These are phyloP conservation scores for Smittium culicis DNA, from an alignment of 371 early-diverging fungal species.

Conservation along the genomic window DNA sequence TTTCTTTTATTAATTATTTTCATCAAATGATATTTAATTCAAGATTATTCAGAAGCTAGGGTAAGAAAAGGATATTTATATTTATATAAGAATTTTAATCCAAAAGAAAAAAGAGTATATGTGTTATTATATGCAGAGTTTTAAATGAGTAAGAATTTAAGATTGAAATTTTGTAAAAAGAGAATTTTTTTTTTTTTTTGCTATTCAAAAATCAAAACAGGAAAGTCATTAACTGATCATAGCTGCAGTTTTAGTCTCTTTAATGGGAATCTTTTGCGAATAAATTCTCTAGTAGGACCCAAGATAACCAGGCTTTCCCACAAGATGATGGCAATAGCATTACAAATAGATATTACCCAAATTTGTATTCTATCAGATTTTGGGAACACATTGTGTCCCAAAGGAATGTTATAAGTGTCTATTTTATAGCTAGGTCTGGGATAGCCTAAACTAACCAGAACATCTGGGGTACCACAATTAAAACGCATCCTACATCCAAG, in stretches of 20 bases:
- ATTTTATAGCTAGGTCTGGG: conserved; percentile 31
- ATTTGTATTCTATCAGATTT: conserved; percentile 39
- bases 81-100: too few species aligned
- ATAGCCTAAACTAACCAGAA: conserved; percentile 34
- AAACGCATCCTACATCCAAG: conserved; percentile 51
- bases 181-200: too few species aligned
- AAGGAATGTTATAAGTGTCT: conserved; percentile 37
- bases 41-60: too few species aligned
- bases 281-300: conserved; percentile 17
- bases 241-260: conserved; percentile 22
- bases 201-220: not conserved
- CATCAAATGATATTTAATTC: too few species aligned
- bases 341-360: conserved; percentile 31
- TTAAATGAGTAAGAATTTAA: too few species aligned
- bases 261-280: conserved; percentile 18
- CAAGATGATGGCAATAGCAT: conserved; percentile 16
- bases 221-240: conserved; percentile 4
- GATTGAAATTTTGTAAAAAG: too few species aligned
- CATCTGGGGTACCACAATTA: conserved; percentile 48
- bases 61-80: too few species aligned
- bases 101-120: too few species aligned
- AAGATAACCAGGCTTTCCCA: conserved; percentile 25
- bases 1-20: too few species aligned
- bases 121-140: too few species aligned
- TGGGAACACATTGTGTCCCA: conserved; percentile 58